Evolutionary conservation across 78 protist genomes (phyloP).

Genomic region (Chrysochromulina tobinii): DNA sequence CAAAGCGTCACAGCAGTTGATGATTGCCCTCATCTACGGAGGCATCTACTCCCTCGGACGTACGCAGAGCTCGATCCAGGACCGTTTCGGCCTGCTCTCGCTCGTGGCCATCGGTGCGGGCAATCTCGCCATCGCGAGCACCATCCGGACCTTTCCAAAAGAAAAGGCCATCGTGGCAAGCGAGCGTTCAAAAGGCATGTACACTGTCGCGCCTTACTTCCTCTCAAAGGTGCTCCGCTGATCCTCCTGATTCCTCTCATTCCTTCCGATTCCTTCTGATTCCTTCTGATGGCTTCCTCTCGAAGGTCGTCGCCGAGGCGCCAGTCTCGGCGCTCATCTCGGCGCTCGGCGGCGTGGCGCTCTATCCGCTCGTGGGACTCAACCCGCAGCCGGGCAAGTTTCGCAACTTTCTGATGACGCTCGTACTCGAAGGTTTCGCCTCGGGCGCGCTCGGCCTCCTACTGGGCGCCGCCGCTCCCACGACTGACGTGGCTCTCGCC

Average conservation of each 20-base stretch:
- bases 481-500: slow-evolving; percentile 19
- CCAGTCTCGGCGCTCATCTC: neutral
- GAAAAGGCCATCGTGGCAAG: neutral
- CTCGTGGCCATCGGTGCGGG: slow-evolving; percentile 32
- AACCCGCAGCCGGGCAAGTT: neutral
- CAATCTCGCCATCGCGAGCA: neutral
- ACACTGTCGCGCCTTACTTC: neutral
- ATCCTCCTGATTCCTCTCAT: neutral
- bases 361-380: slow-evolving; percentile 27
- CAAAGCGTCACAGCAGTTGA: neutral
- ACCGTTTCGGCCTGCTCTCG: slow-evolving; percentile 30
- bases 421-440: neutral
- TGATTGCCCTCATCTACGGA: slow-evolving; percentile 2
- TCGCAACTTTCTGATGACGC: neutral
- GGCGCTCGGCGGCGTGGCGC: neutral
- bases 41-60: neutral
- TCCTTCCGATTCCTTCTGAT: neutral
- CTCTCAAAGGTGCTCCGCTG: neutral
- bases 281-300: neutral
- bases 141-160: slow-evolving; percentile 23
- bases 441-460: neutral
- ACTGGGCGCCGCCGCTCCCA: neutral
- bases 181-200: neutral
- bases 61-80: slow-evolving; percentile 14
- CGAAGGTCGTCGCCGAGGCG: slow-evolving; percentile 1